phyloP scores from a whole-genome alignment of 148 eudicot species.

The Dysphania ambrosioides region DNA sequence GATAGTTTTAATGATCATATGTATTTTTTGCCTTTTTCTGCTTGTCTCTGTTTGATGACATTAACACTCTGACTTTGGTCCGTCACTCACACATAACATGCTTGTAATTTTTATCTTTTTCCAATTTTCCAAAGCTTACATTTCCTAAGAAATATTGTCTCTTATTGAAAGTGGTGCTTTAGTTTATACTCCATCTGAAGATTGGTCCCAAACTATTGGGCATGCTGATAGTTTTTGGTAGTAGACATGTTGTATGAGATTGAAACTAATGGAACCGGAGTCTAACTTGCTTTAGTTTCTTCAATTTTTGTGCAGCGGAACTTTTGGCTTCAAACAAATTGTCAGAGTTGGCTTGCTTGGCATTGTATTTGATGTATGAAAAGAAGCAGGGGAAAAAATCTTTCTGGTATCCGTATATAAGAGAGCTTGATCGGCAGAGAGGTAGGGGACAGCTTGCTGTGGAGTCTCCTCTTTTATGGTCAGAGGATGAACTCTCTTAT shows the following conservation, averaged over 20 bases:
- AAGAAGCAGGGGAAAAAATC: constrained; percentile 95
- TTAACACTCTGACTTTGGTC: too few relatives aligned
- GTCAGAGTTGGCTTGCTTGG: constrained; percentile 97
- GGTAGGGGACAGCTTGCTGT: constrained; percentile 98
- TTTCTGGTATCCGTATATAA: constrained; percentile 93
- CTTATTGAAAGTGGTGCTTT: not conserved
- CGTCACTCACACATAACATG: too few relatives aligned
- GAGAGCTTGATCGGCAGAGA: constrained; percentile 98
- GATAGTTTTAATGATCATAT: too few relatives aligned
- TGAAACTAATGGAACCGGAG: not conserved
- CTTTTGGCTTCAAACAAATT: constrained; percentile 90
- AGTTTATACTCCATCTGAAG: too few relatives aligned
- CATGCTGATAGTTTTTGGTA: not conserved
- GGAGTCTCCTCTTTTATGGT: constrained; percentile 95
- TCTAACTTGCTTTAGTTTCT: constrained; percentile 28
- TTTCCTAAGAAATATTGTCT: too few relatives aligned
- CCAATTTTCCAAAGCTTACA: not conserved
- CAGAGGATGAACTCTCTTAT: constrained; percentile 69
- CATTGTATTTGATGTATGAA: constrained; percentile 96
- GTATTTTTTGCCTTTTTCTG: too few relatives aligned
- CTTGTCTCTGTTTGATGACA: too few relatives aligned
- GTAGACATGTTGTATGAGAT: not conserved
- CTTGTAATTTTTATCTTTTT: too few relatives aligned
- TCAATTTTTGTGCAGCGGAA: constrained; percentile 69
- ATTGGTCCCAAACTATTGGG: not conserved